phyloP scores from a whole-genome alignment of 805 yeast genomes.

The Metschnikowia hibisci region DNA sequence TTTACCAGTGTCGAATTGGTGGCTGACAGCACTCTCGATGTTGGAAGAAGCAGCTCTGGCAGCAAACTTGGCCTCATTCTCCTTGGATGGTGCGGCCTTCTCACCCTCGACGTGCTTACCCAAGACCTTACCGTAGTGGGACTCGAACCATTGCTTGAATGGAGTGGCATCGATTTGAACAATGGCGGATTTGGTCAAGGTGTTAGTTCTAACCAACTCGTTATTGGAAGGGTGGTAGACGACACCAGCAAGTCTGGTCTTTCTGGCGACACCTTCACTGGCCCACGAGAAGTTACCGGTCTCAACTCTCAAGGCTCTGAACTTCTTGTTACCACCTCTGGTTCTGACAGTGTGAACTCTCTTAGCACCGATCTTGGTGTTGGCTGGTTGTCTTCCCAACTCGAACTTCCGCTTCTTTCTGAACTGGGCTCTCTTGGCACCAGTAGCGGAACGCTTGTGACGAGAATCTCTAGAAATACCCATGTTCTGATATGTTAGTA shows the following conservation, averaged over 20 bases:
- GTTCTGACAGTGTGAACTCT: constrained; percentile 99
- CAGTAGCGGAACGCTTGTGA: constrained; percentile 99
- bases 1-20: constrained; percentile 98
- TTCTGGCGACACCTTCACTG: constrained; percentile 96
- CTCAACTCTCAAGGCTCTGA: constrained; percentile 99
- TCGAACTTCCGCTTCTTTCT: constrained; percentile 99
- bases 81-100: constrained; percentile 67
- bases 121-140: constrained; percentile 91
- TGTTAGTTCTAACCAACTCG: constrained; percentile 99
- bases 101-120: constrained; percentile 71
- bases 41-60: constrained; percentile 81
- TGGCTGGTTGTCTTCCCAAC: constrained; percentile 99
- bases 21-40: constrained; percentile 85
- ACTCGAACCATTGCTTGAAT: constrained; percentile 98
- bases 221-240: constrained; percentile 99
- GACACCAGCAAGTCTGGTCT: constrained; percentile 98
- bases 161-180: constrained; percentile 99
- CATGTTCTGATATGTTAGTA: constrained; percentile 53
- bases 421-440: constrained; percentile 99
- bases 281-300: constrained; percentile 99
- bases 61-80: constrained; percentile 89
- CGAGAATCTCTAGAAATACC: constrained; percentile 99
- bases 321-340: constrained; percentile 99
- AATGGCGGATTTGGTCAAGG: constrained; percentile 97
- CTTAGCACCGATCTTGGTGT: constrained; percentile 98